Conservation (phyloP, 805 yeast genomes). For the Torulaspora indica region DNA sequence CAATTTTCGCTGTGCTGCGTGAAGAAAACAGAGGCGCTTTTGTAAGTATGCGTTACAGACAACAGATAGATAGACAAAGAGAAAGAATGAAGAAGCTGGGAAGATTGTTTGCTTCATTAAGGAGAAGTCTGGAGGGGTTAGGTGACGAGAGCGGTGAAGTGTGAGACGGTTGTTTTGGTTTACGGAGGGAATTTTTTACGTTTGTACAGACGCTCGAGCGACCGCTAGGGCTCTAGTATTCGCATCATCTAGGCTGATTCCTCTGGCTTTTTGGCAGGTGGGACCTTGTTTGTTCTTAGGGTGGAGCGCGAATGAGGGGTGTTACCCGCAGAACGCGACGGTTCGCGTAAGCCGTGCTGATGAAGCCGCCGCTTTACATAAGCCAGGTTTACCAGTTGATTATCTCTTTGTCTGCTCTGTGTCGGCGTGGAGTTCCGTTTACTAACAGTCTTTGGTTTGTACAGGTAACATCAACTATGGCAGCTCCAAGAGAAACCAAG, state of each 20-base stretch:
- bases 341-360: not conserved
- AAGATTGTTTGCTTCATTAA: not conserved
- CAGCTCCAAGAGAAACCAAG: constrained; percentile 40
- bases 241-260: no score
- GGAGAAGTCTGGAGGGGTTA: not conserved
- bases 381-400: not conserved
- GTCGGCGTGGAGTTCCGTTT: not conserved
- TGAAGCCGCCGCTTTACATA: not conserved
- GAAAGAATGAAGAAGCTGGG: no score
- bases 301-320: not conserved
- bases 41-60: constrained; percentile 1
- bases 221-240: no score
- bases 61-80: not conserved
- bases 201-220: no score
- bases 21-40: constrained; percentile 1
- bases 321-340: constrained; percentile 17
- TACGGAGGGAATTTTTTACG: no score
- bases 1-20: not conserved
- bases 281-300: no score
- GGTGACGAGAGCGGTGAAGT: no score
- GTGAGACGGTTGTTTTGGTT: no score
- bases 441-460: constrained; percentile 2
- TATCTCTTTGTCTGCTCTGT: not conserved
- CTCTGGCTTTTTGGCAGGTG: no score
- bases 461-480: constrained; percentile 26